A percentile compares a stretch with the other conserved stretches of the same genome.
Evolutionary conservation across 2,329 filamentous ascomycete species (phyloP).

Genomic region (Ophiostoma australiae): DNA sequence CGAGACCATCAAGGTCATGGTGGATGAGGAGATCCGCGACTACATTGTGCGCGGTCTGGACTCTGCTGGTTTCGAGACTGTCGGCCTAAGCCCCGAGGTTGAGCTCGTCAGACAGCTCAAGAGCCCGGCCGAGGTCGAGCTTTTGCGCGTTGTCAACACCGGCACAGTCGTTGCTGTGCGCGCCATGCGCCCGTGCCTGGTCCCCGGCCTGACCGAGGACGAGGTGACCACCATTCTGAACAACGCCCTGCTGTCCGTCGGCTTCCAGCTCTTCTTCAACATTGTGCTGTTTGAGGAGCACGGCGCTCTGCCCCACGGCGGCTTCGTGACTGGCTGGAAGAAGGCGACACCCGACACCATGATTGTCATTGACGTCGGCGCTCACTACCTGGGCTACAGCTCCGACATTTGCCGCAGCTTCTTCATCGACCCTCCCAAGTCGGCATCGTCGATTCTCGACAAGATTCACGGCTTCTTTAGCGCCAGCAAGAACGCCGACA

Average conservation of each 20-base stretch:
- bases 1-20: slow-evolving; percentile 10
- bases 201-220: slow-evolving; percentile 15
- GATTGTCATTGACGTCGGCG: slow-evolving; percentile 16
- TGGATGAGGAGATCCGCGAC: slow-evolving; percentile 17
- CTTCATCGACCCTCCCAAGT: slow-evolving; percentile 11
- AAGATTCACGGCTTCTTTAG: not conserved
- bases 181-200: slow-evolving; percentile 13
- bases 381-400: slow-evolving; percentile 13
- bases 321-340: slow-evolving; percentile 11
- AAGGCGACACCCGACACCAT: slow-evolving; percentile 2
- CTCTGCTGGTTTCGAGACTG: not conserved
- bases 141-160: slow-evolving; percentile 14
- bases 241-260: slow-evolving; percentile 10
- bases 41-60: slow-evolving; percentile 12
- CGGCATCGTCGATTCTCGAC: not conserved
- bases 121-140: slow-evolving; percentile 13
- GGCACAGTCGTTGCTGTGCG: slow-evolving; percentile 14
- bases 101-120: slow-evolving; percentile 8
- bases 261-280: slow-evolving; percentile 13
- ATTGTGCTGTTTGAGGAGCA: slow-evolving; percentile 16
- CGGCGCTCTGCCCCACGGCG: slow-evolving; percentile 12
- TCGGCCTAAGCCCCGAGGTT: slow-evolving; percentile 13
- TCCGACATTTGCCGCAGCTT: slow-evolving; percentile 17
- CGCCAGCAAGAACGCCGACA: not conserved
- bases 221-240: slow-evolving; percentile 4